Evolutionary conservation across 495 filamentous ascomycete genomes (phyloP).

Genomic region (Recurvomyces mirabilis): DNA sequence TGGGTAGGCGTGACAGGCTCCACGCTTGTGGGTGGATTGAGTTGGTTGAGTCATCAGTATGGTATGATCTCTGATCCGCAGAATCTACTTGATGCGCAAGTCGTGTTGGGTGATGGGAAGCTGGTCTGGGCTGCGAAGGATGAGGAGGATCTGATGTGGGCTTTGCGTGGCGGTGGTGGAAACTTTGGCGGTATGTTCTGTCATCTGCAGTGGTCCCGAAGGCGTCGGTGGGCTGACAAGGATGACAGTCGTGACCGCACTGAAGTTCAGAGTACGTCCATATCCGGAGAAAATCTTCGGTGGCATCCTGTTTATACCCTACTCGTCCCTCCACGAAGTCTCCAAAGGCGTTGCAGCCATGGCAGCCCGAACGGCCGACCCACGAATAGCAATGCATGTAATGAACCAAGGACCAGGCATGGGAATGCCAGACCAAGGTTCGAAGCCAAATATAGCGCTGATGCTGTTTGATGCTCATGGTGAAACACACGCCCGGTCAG

Average conservation of each 20-base stretch:
- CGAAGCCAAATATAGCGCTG: constrained; percentile 18
- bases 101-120: constrained; percentile 23
- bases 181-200: constrained; percentile 19
- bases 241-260: constrained; percentile 18
- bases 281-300: constrained; percentile 21
- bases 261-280: constrained; percentile 22
- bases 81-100: constrained; percentile 28
- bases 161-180: constrained; percentile 24
- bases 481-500: constrained; percentile 22
- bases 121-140: constrained; percentile 23
- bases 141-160: constrained; percentile 28
- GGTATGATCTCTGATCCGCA: constrained; percentile 26
- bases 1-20: constrained; percentile 27
- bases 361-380: constrained; percentile 15
- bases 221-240: background rate
- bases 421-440: constrained; percentile 8
- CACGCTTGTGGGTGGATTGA: constrained; percentile 25
- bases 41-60: constrained; percentile 27
- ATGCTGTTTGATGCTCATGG: constrained; percentile 27
- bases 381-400: constrained; percentile 25
- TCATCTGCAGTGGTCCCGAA: background rate
- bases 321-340: constrained; percentile 11
- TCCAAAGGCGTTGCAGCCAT: constrained; percentile 21
- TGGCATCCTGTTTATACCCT: constrained; percentile 20
- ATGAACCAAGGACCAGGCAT: constrained; percentile 19